Percentiles rank a stretch among this genome's conserved stretches.
Conservation (phyloP, 257 asterid genomes). For the Cynanchum wilfordii region DNA sequence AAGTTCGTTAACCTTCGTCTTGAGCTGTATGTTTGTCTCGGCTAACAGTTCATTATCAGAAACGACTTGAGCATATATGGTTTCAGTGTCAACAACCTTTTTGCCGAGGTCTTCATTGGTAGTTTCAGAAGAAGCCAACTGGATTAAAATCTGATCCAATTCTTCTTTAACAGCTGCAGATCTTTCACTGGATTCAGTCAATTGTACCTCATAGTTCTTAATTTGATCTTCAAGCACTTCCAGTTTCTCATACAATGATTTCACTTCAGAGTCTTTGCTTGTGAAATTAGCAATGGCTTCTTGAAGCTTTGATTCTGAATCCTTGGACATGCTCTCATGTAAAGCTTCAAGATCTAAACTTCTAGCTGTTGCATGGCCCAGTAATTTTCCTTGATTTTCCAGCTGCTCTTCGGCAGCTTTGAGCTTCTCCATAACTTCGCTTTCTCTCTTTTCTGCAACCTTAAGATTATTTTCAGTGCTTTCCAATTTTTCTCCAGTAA, state of each 20-base stretch:
- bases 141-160: slow-evolving; percentile 46
- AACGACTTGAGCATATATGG: slow-evolving; percentile 36
- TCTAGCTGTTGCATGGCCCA: slow-evolving; percentile 57
- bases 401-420: slow-evolving; percentile 70
- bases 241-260: slow-evolving; percentile 51
- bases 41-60: slow-evolving; percentile 59
- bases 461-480: slow-evolving; percentile 56
- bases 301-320: slow-evolving; percentile 55
- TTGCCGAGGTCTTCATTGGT: slow-evolving; percentile 45
- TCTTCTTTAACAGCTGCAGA: slow-evolving; percentile 44
- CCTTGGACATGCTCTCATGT: slow-evolving; percentile 48
- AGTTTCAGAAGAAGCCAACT: slow-evolving; percentile 54
- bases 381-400: slow-evolving; percentile 43
- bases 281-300: slow-evolving; percentile 54
- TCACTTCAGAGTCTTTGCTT: slow-evolving; percentile 65
- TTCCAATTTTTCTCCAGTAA: slow-evolving; percentile 55
- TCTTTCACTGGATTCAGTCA: slow-evolving; percentile 55
- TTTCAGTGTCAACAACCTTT: slow-evolving; percentile 57
- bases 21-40: slow-evolving; percentile 48
- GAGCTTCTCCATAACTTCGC: slow-evolving; percentile 54
- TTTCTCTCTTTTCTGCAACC: slow-evolving; percentile 51
- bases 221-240: slow-evolving; percentile 58
- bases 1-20: slow-evolving; percentile 47
- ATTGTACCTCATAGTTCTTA: slow-evolving; percentile 48
- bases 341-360: slow-evolving; percentile 59